These are phyloP conservation scores for Tubosaeta sp. DNA, from an alignment of 768 basidiomycete species.

Conservation along the genomic window DNA sequence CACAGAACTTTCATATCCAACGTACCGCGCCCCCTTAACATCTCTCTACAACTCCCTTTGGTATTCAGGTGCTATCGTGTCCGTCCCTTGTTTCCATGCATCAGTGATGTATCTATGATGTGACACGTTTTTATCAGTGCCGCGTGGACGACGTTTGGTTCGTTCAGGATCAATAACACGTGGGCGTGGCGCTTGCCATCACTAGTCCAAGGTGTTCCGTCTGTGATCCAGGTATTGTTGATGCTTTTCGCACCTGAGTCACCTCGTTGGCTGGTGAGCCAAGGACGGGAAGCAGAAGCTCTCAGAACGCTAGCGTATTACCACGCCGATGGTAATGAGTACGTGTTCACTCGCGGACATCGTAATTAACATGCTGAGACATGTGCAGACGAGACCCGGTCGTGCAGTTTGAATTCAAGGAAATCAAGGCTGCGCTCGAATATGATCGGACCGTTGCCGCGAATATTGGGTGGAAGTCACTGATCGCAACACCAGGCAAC, in stretches of 20 bases:
- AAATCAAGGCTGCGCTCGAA: constrained; percentile 77
- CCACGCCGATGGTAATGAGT: constrained; percentile 74
- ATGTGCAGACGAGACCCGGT: constrained; percentile 51
- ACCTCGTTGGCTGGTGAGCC: constrained; percentile 77
- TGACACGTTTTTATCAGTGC: constrained; percentile 36
- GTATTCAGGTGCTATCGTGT: constrained; percentile 83
- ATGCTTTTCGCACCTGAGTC: constrained; percentile 76
- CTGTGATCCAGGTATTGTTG: constrained; percentile 59
- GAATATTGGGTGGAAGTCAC: constrained; percentile 64
- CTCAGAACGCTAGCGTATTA: constrained; percentile 70
- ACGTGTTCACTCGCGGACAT: constrained; percentile 9
- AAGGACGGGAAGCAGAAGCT: constrained; percentile 68
- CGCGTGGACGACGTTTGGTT: constrained; percentile 81
- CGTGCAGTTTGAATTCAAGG: constrained; percentile 70
- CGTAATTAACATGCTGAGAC: background rate
- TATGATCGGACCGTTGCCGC: constrained; percentile 57
- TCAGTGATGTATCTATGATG: background rate
- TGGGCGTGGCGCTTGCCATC: constrained; percentile 87
- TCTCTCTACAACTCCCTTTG: constrained; percentile 80
- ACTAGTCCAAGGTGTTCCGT: constrained; percentile 64
- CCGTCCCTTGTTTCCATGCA: constrained; percentile 9
- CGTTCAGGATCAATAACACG: constrained; percentile 59
- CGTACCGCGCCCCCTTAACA: constrained; percentile 74
- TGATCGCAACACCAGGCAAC: constrained; percentile 65
- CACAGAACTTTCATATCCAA: constrained; percentile 78